These are phyloP conservation scores for Pittosporum tobira DNA, from an alignment of 129 eudicot species.

Conservation along the genomic window DNA sequence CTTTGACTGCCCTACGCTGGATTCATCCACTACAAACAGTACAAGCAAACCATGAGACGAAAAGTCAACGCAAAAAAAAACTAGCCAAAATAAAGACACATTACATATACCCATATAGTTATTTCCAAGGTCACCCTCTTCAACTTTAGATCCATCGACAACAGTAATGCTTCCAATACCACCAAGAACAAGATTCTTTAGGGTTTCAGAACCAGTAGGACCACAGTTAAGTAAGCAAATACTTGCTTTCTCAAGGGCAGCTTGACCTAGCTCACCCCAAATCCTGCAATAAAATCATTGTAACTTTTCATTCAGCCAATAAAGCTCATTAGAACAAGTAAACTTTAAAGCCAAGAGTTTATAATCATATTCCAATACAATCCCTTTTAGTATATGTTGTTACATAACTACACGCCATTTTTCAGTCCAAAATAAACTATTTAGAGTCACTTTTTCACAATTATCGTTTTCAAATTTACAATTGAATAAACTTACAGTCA, in stretches of 20 bases:
- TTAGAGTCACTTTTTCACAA: no score
- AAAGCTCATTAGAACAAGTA: background rate
- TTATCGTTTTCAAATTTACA: no score
- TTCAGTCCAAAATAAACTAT: no score
- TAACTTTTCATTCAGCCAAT: background rate
- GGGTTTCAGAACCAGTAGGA: conserved; percentile 91
- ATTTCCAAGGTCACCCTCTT: conserved; percentile 85
- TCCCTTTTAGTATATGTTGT: no score
- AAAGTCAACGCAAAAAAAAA: background rate
- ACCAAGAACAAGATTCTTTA: conserved; percentile 93
- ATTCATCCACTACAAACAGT: conserved; percentile 54
- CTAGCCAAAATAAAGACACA: conserved; percentile 1
- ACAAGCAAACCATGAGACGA: background rate
- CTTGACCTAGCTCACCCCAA: conserved; percentile 99
- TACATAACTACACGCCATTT: no score
- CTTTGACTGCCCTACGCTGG: conserved; percentile 80
- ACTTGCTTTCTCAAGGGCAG: conserved; percentile 93
- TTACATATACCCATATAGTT: conserved; percentile 95
- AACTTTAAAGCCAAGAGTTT: no score
- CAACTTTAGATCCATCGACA: conserved; percentile 91
- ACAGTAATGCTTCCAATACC: conserved; percentile 93
- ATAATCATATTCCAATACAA: no score
- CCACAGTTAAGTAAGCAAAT: conserved; percentile 94
- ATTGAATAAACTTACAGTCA: no score
- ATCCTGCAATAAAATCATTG: conserved; percentile 46